Conservation (phyloP, 441 rosid genomes). For the Jatropha multifida region DNA sequence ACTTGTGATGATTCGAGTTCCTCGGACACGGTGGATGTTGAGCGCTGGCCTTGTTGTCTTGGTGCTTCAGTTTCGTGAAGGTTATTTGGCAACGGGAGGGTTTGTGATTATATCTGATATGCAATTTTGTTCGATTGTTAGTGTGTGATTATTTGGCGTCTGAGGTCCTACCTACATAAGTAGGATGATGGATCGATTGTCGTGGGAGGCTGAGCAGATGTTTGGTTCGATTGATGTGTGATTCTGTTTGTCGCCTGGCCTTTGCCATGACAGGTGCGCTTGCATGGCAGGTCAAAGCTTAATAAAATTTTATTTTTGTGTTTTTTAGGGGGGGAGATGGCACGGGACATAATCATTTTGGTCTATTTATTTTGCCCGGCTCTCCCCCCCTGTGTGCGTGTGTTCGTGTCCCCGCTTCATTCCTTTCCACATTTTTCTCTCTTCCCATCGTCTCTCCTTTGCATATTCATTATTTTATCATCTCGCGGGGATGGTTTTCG, state of each 20-base stretch:
- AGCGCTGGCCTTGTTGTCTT: neutral
- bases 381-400: constrained; percentile 47
- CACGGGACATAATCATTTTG: constrained; percentile 42
- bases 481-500: neutral
- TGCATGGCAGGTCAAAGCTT: constrained; percentile 89
- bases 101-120: neutral
- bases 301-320: constrained; percentile 48
- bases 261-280: constrained; percentile 99
- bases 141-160: neutral
- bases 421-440: neutral
- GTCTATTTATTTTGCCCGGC: constrained; percentile 51
- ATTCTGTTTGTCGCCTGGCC: constrained; percentile 46
- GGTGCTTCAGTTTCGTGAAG: neutral
- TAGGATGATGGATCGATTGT: neutral
- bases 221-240: neutral
- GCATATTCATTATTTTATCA: too few species aligned
- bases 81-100: neutral
- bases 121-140: neutral
- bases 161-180: neutral
- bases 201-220: neutral
- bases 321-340: constrained; percentile 76
- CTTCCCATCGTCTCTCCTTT: neutral
- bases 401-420: neutral
- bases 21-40: neutral
- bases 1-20: too few species aligned